Conservation (phyloP, 139 green algal genomes). For the Coelastrella sp. region DNA sequence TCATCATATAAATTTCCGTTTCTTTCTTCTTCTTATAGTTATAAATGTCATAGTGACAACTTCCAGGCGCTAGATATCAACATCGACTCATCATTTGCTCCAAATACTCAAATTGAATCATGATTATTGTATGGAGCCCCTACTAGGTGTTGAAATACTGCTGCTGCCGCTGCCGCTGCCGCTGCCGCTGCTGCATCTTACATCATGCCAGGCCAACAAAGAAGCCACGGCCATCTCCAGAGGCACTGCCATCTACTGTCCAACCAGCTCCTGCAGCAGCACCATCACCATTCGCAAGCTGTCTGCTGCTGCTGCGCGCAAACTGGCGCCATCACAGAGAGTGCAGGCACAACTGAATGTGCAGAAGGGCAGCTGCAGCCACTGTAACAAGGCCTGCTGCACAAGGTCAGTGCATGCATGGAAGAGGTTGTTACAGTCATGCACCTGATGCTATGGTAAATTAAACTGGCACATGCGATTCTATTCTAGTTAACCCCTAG, state of each 20-base stretch:
- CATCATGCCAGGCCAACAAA: background rate
- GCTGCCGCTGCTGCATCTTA: background rate
- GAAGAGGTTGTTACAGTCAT: background rate
- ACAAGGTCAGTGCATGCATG: background rate
- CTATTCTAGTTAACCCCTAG: background rate
- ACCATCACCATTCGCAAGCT: background rate
- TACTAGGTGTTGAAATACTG: background rate
- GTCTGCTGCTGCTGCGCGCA: background rate
- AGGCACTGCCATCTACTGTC: slow-evolving; percentile 21
- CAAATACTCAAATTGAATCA: too few species aligned
- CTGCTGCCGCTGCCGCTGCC: background rate
- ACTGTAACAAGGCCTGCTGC: slow-evolving; percentile 15
- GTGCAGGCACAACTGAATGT: background rate
- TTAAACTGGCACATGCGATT: background rate
- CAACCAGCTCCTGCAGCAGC: slow-evolving; percentile 19
- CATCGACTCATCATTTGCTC: too few species aligned
- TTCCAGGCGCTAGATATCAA: too few species aligned
- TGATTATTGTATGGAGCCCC: background rate
- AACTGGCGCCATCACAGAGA: background rate
- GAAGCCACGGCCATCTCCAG: slow-evolving; percentile 12
- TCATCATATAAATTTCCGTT: too few species aligned
- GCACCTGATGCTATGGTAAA: background rate
- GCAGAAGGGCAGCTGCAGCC: slow-evolving; percentile 11
- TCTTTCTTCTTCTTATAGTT: too few species aligned
- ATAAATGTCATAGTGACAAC: too few species aligned